A percentile compares a stretch with the other conserved stretches of the same genome.
These are phyloP conservation scores for Skeletonema potamos DNA, from an alignment of 108 stramenopile genomes.

Conservation along the genomic window DNA sequence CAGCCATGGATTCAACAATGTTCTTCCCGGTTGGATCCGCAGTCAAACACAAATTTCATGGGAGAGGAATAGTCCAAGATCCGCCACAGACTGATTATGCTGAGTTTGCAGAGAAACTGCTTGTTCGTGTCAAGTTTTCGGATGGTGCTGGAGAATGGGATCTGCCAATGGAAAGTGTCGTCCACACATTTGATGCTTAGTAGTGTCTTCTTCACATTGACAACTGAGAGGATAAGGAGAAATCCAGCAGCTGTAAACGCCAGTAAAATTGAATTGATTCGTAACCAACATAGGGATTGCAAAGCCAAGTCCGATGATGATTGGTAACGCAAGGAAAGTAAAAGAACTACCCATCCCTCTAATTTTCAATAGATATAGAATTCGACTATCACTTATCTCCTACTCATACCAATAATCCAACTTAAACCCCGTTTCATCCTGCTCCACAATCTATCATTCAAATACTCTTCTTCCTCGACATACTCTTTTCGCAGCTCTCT, in stretches of 20 bases:
- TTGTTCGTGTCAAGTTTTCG: slow-evolving; percentile 36
- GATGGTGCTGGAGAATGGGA: slow-evolving; percentile 18
- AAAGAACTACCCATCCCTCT: too few relatives aligned
- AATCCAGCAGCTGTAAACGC: not conserved
- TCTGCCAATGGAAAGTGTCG: slow-evolving; percentile 27
- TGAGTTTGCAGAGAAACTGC: slow-evolving; percentile 42
- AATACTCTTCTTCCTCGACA: slow-evolving; percentile 20
- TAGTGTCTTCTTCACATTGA: not conserved
- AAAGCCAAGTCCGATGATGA: slow-evolving; percentile 3
- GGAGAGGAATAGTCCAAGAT: slow-evolving; percentile 62
- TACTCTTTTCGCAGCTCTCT: slow-evolving; percentile 52
- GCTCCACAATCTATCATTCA: not conserved
- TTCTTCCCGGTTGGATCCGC: slow-evolving; percentile 72
- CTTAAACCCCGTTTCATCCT: not conserved
- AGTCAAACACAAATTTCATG: slow-evolving; percentile 62
- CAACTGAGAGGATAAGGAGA: slow-evolving; percentile 1
- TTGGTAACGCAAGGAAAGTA: not conserved
- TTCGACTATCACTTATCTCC: not conserved
- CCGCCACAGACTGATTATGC: slow-evolving; percentile 43
- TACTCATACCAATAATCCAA: not conserved
- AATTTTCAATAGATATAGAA: too few relatives aligned
- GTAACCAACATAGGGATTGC: not conserved
- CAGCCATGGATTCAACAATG: slow-evolving; percentile 59
- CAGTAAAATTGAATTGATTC: slow-evolving; percentile 2
- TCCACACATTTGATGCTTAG: slow-evolving; percentile 14